Conservation (phyloP, 352 stramenopile genomes). For the Phytophthora cactorum region DNA sequence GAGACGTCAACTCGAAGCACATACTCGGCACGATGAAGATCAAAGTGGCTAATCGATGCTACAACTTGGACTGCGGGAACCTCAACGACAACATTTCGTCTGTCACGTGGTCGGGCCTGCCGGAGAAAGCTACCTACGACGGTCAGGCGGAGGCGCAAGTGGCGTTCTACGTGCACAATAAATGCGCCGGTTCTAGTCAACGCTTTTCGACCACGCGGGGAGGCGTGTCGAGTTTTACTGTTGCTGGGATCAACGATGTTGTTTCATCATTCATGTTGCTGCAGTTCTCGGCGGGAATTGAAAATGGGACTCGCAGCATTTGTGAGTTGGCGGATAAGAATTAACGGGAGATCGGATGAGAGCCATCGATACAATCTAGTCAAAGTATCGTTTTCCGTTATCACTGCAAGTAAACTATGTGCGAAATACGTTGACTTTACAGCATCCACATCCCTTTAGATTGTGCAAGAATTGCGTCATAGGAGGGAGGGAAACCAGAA, state of each 20-base stretch:
- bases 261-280: slow-evolving; percentile 14
- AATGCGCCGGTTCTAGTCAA: neutral
- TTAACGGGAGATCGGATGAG: neutral
- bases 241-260: neutral
- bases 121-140: no score
- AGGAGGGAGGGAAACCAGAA: neutral
- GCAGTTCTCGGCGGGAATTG: slow-evolving; percentile 6
- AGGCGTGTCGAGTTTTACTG: neutral
- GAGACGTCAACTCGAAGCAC: no score
- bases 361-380: no score
- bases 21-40: no score
- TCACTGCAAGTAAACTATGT: no score
- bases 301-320: neutral
- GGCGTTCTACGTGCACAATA: neutral
- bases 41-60: no score
- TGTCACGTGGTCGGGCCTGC: no score
- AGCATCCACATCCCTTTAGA: no score
- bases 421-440: no score
- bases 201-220: neutral
- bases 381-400: no score
- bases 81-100: no score
- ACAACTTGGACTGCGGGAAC: no score
- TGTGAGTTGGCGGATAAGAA: neutral
- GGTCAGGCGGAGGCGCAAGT: neutral
- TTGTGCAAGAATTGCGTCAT: neutral